phyloP scores from a whole-genome alignment of 2,329 filamentous ascomycete genomes.

The Knoxdaviesia proteae region DNA sequence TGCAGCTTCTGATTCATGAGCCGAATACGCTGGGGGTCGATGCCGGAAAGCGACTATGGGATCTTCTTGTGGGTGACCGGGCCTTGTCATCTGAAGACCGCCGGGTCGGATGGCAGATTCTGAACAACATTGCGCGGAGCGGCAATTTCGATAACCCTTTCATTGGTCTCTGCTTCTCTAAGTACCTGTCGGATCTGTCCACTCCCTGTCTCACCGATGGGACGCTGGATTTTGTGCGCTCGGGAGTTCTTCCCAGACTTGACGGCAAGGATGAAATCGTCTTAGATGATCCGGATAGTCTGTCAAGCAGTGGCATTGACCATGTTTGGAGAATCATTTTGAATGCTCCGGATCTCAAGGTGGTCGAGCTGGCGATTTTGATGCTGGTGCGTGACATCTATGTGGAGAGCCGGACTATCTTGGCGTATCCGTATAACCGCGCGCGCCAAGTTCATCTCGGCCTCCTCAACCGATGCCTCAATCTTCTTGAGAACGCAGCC shows the following conservation, averaged over 20 bases:
- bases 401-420: slow-evolving; percentile 33
- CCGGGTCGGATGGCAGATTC: slow-evolving; percentile 46
- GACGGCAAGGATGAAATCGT: slow-evolving; percentile 21
- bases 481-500: slow-evolving; percentile 45
- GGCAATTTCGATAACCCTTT: slow-evolving; percentile 31
- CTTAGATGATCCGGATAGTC: slow-evolving; percentile 28
- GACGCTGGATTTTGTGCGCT: slow-evolving; percentile 40
- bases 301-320: slow-evolving; percentile 36
- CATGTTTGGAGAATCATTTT: slow-evolving; percentile 72
- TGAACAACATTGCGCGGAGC: slow-evolving; percentile 27
- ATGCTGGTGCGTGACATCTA: slow-evolving; percentile 54
- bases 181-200: slow-evolving; percentile 35
- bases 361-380: slow-evolving; percentile 47
- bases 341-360: slow-evolving; percentile 38
- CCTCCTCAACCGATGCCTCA: slow-evolving; percentile 53
- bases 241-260: slow-evolving; percentile 25
- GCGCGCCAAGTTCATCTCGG: slow-evolving; percentile 42
- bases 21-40: slow-evolving; percentile 39
- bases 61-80: slow-evolving; percentile 44
- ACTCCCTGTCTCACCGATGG: slow-evolving; percentile 38
- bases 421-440: slow-evolving; percentile 24
- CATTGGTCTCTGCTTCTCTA: slow-evolving; percentile 27
- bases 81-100: slow-evolving; percentile 40
- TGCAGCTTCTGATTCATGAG: slow-evolving; percentile 36
- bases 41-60: slow-evolving; percentile 47